These are phyloP conservation scores for Crassisporium funariophilum DNA, from an alignment of 768 basidiomycete genomes.

Conservation along the genomic window DNA sequence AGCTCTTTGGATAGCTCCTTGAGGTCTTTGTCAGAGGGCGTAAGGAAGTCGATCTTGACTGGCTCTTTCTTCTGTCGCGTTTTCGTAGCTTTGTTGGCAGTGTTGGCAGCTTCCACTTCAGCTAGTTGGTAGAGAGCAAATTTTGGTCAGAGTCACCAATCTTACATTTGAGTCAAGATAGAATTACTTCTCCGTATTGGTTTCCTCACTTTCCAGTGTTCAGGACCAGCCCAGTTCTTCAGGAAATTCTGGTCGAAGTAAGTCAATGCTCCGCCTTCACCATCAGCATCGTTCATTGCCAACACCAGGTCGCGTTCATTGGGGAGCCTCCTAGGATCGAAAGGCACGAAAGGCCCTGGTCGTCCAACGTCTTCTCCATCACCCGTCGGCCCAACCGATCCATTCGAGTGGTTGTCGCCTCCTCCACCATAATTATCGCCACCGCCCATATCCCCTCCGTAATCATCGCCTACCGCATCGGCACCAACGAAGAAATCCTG, in stretches of 20 bases:
- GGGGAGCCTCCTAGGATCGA: conserved; percentile 81
- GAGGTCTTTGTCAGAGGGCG: conserved; percentile 57
- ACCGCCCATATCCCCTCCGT: conserved; percentile 38
- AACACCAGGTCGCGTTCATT: conserved; percentile 82
- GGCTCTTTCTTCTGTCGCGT: conserved; percentile 76
- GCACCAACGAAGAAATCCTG: conserved; percentile 41
- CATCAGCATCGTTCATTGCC: conserved; percentile 74
- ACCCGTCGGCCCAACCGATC: conserved; percentile 45
- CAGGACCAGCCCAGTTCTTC: conserved; percentile 98
- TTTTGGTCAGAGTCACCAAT: conserved; percentile 4
- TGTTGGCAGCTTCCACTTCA: conserved; percentile 41
- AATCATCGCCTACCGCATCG: conserved; percentile 45
- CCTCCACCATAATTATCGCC: conserved; percentile 41
- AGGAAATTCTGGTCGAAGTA: conserved; percentile 87
- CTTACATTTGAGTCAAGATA: conserved; percentile 4
- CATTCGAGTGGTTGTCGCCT: conserved; percentile 42
- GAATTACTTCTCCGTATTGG: conserved; percentile 74
- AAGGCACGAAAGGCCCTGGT: conserved; percentile 65
- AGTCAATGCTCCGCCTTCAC: conserved; percentile 66
- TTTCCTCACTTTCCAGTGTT: conserved; percentile 95
- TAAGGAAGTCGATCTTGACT: conserved; percentile 79
- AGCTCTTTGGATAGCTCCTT: conserved; percentile 69
- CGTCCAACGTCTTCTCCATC: conserved; percentile 41
- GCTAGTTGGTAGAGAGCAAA: conserved; percentile 21
- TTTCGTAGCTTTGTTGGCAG: conserved; percentile 52